Conservation (phyloP, 2,329 filamentous ascomycete genomes). For the Fusarium zealandicum region DNA sequence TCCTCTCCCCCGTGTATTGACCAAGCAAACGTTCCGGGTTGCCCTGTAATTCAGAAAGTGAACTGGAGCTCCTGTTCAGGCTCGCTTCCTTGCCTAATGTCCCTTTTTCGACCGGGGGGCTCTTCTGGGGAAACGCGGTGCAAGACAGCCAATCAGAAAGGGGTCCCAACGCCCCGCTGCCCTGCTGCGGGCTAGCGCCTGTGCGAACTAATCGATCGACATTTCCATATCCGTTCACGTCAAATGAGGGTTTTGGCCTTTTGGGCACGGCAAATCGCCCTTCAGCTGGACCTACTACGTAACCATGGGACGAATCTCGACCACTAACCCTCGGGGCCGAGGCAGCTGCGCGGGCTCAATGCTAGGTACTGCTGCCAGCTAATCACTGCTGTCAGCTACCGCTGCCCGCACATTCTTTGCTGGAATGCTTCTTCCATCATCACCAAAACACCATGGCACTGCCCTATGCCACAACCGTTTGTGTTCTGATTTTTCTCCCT, state of each 20-base stretch:
- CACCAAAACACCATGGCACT: not conserved
- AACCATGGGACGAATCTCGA: too few relatives aligned
- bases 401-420: too few relatives aligned
- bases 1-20: not conserved
- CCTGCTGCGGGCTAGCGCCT: constrained; percentile 25
- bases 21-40: constrained; percentile 8
- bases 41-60: constrained; percentile 15
- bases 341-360: too few relatives aligned
- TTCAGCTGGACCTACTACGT: too few relatives aligned
- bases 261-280: constrained; percentile 1
- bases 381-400: too few relatives aligned
- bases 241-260: constrained; percentile 9
- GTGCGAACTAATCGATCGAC: constrained; percentile 41
- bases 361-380: too few relatives aligned
- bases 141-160: constrained; percentile 19
- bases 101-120: constrained; percentile 17
- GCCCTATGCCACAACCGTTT: constrained; percentile 9
- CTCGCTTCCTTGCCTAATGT: constrained; percentile 5
- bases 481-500: not conserved
- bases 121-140: constrained; percentile 27
- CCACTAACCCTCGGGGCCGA: too few relatives aligned
- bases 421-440: constrained; percentile 7
- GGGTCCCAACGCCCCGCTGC: constrained; percentile 14
- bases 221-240: constrained; percentile 28
- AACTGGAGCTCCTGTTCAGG: not conserved